Evolutionary conservation across 768 basidiomycete species (phyloP).

Genomic region (Strobilomyces confusus): DNA sequence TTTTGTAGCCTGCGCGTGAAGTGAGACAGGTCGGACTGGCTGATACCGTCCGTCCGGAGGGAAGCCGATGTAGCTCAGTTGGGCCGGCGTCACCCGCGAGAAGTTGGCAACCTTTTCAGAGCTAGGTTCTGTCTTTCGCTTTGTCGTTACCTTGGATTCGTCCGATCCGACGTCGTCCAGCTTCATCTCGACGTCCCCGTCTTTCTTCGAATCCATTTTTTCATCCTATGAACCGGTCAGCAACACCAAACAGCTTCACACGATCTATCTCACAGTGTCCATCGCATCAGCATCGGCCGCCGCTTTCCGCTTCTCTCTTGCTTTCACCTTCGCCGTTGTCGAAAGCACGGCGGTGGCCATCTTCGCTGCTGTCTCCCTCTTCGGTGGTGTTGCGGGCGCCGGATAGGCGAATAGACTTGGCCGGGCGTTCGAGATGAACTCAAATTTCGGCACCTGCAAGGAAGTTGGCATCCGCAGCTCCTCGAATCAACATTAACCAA

Average conservation of each 20-base stretch:
- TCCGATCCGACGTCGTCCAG: slow-evolving; percentile 55
- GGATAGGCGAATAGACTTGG: slow-evolving; percentile 95
- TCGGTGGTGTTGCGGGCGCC: slow-evolving; percentile 76
- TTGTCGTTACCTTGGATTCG: slow-evolving; percentile 47
- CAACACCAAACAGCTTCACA: neutral
- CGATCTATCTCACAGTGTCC: slow-evolving; percentile 60
- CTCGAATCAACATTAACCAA: slow-evolving; percentile 29
- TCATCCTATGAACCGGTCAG: slow-evolving; percentile 44
- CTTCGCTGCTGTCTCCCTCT: slow-evolving; percentile 89
- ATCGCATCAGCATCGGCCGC: slow-evolving; percentile 76
- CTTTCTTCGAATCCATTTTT: slow-evolving; percentile 50
- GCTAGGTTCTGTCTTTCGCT: slow-evolving; percentile 69
- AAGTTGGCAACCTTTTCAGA: slow-evolving; percentile 81
- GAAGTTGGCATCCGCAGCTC: slow-evolving; percentile 2
- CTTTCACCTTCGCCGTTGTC: slow-evolving; percentile 96
- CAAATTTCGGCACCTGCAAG: slow-evolving; percentile 86
- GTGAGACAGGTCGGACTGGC: slow-evolving; percentile 80
- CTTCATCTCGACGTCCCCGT: slow-evolving; percentile 78
- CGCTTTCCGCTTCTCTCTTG: slow-evolving; percentile 89
- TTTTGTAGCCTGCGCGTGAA: slow-evolving; percentile 33
- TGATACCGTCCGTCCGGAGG: slow-evolving; percentile 75
- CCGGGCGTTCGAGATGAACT: slow-evolving; percentile 84
- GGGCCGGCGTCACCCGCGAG: slow-evolving; percentile 87
- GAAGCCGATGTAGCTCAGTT: slow-evolving; percentile 83
- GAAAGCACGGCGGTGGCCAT: slow-evolving; percentile 93